Evolutionary conservation across 2,329 filamentous ascomycete genomes (phyloP), one percentile per base, ranked within the genome.

Genomic region (Fusarium begoniae): DNA sequence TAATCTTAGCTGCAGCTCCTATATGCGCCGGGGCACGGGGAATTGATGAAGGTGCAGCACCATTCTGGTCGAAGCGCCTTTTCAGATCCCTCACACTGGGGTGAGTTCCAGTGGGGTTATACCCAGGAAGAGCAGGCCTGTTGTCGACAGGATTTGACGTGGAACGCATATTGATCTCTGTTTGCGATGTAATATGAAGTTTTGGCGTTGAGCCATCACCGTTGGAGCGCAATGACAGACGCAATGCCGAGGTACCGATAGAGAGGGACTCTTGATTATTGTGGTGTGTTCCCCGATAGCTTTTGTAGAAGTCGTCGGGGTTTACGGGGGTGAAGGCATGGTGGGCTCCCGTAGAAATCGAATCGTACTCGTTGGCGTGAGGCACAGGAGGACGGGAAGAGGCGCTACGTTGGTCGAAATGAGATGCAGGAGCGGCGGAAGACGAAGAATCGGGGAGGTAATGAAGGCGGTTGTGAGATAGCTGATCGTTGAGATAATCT

Each of bases 31-130:
- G 79, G 74, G 82, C 83, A 70, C 83, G 83, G 63, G 81, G 75
- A 62, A 83, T 79, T 48, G 81, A 77, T 69, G 81, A 78, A 56
- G 62, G 51, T 55, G 77, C 69, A 73, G 72, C 65, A 72, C 81
- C 84, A 75, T 87, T 90, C 79, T 91, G 90, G 81, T 96, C 93
- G 83, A 96, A 96, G 62, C 89, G 91, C 82, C 92, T 94, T 78
- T 93, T 91, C 71, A 96, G 86, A 79, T 96, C 93, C 83, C 92
- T 94, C 75, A 96, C 93, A 69, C 92, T 95, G n/a, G 90, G 87
- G 74, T 92, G 88, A 75, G 83, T 77, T 53, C 80, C 79, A 58
- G 79, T 78, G 47, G 79, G 77, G 58, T 81, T 75, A 69, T 79
- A 83, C 62, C 79, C 73, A 51, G 75, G 74, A 51, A 77, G 74